Conservation (phyloP, 228 moss, liverwort and hornwort genomes). For the Sphagnum fallax region DNA sequence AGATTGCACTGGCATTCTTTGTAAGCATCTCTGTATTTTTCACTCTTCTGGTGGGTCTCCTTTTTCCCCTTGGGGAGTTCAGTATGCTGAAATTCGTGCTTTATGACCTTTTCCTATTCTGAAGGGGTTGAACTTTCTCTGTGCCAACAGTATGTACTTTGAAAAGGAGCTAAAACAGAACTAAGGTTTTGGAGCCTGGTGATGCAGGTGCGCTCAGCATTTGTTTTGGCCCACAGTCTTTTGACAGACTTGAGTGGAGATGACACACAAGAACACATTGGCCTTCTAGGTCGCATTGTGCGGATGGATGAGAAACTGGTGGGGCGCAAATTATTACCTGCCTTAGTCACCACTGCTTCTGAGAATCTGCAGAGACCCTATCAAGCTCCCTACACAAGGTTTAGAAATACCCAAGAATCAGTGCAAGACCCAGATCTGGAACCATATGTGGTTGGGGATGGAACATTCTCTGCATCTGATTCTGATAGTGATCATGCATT, state of each 20-base stretch:
- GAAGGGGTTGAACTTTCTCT: no score
- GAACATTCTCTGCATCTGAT: constrained; percentile 45
- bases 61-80: no score
- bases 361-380: constrained; percentile 23
- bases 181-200: no score
- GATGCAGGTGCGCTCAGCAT: constrained; percentile 81
- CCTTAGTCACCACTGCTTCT: constrained; percentile 11
- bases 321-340: constrained; percentile 38
- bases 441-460: constrained; percentile 36
- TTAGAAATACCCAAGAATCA: neutral
- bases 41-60: no score
- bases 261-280: constrained; percentile 38
- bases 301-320: constrained; percentile 79
- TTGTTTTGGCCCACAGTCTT: constrained; percentile 82
- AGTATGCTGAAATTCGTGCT: no score
- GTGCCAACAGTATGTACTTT: no score
- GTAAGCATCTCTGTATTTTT: no score
- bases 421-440: constrained; percentile 7
- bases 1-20: no score
- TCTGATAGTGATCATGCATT: constrained; percentile 19
- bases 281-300: constrained; percentile 82
- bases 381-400: constrained; percentile 17
- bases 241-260: constrained; percentile 69
- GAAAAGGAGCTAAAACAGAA: no score
- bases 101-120: no score